A percentile compares a stretch with the other conserved stretches of the same genome.
These are phyloP conservation scores for Auricularia sp. DNA, from an alignment of 768 basidiomycete genomes.

Conservation along the genomic window DNA sequence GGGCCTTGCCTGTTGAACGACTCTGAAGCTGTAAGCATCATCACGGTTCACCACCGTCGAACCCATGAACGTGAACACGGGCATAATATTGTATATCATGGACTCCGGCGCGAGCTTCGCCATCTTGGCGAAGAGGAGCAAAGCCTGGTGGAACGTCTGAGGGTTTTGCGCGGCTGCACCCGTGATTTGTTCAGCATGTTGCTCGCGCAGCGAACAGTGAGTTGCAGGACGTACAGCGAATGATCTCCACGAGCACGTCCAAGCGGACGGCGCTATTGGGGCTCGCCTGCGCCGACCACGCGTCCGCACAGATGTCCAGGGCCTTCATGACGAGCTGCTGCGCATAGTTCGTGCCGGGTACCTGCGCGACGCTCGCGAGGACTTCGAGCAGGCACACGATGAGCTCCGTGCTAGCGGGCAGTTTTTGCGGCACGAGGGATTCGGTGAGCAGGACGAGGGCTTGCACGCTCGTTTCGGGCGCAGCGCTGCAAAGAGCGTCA, in stretches of 20 bases:
- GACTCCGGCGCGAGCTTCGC: slow-evolving; percentile 81
- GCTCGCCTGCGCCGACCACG: slow-evolving; percentile 29
- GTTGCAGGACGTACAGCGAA: slow-evolving; percentile 47
- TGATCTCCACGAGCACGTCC: slow-evolving; percentile 79
- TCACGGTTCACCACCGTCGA: slow-evolving; percentile 96
- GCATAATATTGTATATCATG: slow-evolving; percentile 91
- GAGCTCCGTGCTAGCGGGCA: slow-evolving; percentile 64
- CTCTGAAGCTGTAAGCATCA: slow-evolving; percentile 88
- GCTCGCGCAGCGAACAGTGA: too few species aligned
- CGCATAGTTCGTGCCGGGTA: slow-evolving; percentile 63
- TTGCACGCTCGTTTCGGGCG: slow-evolving; percentile 32
- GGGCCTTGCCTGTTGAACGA: slow-evolving; percentile 75
- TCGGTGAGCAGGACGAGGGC: slow-evolving; percentile 56
- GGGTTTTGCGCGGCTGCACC: slow-evolving; percentile 73
- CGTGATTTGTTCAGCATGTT: slow-evolving; percentile 2
- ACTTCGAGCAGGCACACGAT: slow-evolving; percentile 63
- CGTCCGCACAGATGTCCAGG: slow-evolving; percentile 44
- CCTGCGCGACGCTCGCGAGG: slow-evolving; percentile 49
- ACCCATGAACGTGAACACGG: slow-evolving; percentile 98
- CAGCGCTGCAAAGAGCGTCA: slow-evolving; percentile 9
- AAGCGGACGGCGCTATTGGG: slow-evolving; percentile 52
- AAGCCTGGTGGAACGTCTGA: slow-evolving; percentile 87
- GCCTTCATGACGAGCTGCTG: slow-evolving; percentile 81
- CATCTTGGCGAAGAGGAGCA: slow-evolving; percentile 76
- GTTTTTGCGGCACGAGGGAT: slow-evolving; percentile 48